Evolutionary conservation across 2,329 filamentous ascomycete species (phyloP), one percentile per base, ranked within the genome.

Genomic region (Aureobasidium sp.): DNA sequence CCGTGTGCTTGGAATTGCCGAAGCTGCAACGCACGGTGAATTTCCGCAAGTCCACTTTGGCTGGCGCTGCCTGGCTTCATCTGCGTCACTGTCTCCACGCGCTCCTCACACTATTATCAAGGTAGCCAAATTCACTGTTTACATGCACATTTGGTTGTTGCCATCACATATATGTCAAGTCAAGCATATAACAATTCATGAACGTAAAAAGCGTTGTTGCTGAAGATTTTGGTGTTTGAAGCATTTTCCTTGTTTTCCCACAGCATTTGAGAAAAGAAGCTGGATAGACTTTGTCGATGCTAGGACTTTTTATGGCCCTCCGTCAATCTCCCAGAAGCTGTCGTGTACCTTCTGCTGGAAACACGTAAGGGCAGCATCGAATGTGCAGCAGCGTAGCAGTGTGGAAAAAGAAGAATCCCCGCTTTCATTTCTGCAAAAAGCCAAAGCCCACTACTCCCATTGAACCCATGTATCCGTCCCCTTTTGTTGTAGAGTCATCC

Each of bases 221-320:
- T 58, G 42, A 58, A 58, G 54, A 58, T 58, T 58, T 58, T 58
- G 41, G 54, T 58, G 57, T 59, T 59, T 50, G 57, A 59, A 59
- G 57, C 57, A 49, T 59, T 58, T 57, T 50, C 57, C 32, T 50
- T 47, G 30, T 49, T 59, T 59, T 49, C 41, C 57, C 57, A 59
- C 57, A 59, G 57, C 57, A 41, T 49, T 36, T 59, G 37, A 13
- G 42, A 34, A 59, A 59, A n/a, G 30, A 59, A 59, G 44, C 55
- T 48, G 57, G 37, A 50, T 59, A 32, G 57, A 47, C 57, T 59
- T 59, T 59, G 57, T 49, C 45, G 57, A 59, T 59, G 57, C 57
- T 59, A 50, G 57, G 54, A 49, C 57, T 59, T 34, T 59, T 59
- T 57, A 25, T 34, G 45, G 57, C 44, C 57, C 39, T 50, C 57